Evolutionary conservation across 768 basidiomycete genomes (phyloP).

Genomic region (Amanita molliuscula): DNA sequence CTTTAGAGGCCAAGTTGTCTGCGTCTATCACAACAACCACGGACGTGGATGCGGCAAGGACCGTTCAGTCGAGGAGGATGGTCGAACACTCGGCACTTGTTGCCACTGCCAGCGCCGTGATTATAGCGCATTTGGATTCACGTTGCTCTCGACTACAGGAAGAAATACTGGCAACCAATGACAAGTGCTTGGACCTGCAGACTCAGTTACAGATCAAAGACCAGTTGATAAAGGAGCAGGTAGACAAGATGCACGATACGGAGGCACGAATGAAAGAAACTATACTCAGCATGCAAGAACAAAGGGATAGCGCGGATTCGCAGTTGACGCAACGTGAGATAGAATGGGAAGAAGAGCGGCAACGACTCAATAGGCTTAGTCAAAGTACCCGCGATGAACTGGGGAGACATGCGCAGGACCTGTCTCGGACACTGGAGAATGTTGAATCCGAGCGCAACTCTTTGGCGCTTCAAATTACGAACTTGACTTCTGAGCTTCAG

Average conservation of each 20-base stretch:
- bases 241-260: not conserved
- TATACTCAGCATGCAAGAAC: constrained; percentile 23
- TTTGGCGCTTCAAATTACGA: constrained; percentile 51
- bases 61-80: constrained; percentile 15
- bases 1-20: constrained; percentile 40
- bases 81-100: constrained; percentile 23
- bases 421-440: constrained; percentile 38
- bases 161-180: not conserved
- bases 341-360: constrained; percentile 21
- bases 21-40: constrained; percentile 14
- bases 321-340: constrained; percentile 22
- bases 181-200: not conserved
- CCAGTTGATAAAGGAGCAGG: constrained; percentile 4
- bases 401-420: constrained; percentile 32
- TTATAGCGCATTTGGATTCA: constrained; percentile 27
- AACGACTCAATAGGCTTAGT: constrained; percentile 21
- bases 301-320: constrained; percentile 26
- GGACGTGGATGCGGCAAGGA: not conserved
- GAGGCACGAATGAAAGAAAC: constrained; percentile 23
- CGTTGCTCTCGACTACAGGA: constrained; percentile 12
- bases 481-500: constrained; percentile 50
- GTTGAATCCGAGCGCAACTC: constrained; percentile 60
- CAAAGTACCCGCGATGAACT: constrained; percentile 31
- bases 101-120: constrained; percentile 24
- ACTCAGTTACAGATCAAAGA: constrained; percentile 3